Conservation (phyloP, 305 asterid species). For the Fraxinus greggii region DNA sequence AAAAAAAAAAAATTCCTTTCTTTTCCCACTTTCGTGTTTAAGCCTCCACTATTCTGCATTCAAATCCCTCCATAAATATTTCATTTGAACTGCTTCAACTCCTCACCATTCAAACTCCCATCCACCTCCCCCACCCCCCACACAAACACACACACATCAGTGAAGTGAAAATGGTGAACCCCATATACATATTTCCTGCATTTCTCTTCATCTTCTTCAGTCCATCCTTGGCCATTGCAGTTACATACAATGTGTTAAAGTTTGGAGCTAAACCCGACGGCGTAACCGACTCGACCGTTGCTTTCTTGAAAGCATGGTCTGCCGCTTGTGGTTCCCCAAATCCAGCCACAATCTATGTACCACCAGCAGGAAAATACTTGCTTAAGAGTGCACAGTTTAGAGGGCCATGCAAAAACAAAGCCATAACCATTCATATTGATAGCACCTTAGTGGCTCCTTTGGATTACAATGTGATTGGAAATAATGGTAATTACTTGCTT, state of each 20-base stretch:
- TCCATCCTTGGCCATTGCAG: slow-evolving; percentile 16
- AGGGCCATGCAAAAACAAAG: slow-evolving; percentile 42
- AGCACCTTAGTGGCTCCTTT: slow-evolving; percentile 59
- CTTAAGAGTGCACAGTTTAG: slow-evolving; percentile 28
- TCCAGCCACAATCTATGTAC: slow-evolving; percentile 45
- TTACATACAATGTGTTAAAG: slow-evolving; percentile 30
- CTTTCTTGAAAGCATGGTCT: slow-evolving; percentile 49
- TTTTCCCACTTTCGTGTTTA: not conserved
- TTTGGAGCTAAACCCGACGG: slow-evolving; percentile 51
- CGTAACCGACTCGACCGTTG: slow-evolving; percentile 33
- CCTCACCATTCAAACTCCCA: slow-evolving; percentile 25
- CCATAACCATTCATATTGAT: slow-evolving; percentile 36
- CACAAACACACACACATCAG: not conserved
- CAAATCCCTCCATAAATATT: slow-evolving; percentile 28
- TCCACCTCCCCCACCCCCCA: too few relatives aligned
- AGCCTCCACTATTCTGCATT: slow-evolving; percentile 6
- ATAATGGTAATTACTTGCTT: slow-evolving; percentile 38
- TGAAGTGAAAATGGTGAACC: slow-evolving; percentile 20
- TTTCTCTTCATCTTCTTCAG: slow-evolving; percentile 17
- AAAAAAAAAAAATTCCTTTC: not conserved
- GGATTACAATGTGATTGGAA: slow-evolving; percentile 40
- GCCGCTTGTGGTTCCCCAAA: slow-evolving; percentile 40
- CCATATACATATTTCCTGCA: slow-evolving; percentile 11
- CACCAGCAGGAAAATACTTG: slow-evolving; percentile 47
- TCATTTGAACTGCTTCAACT: slow-evolving; percentile 25